Evolutionary conservation across 305 asterid genomes (phyloP).

Genomic region (Plantago rigida): DNA sequence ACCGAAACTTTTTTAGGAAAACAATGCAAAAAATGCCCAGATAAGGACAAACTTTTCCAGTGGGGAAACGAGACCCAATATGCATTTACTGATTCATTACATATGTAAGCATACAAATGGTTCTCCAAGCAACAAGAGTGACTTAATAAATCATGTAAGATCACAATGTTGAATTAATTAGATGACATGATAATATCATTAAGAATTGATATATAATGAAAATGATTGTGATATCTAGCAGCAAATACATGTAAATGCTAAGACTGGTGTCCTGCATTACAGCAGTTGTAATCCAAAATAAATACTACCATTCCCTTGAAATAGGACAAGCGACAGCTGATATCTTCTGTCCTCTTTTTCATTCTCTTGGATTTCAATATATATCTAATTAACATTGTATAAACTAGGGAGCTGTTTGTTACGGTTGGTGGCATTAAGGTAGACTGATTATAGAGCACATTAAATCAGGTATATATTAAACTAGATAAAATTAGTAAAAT

Average conservation of each 20-base stretch:
- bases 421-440: too few species aligned
- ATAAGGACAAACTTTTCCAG: background rate
- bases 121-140: conserved; percentile 2
- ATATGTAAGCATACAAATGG: background rate
- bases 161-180: conserved; percentile 4
- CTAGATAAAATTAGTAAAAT: too few species aligned
- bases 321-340: too few species aligned
- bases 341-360: too few species aligned
- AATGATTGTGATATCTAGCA: background rate
- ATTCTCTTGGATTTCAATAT: too few species aligned
- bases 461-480: too few species aligned
- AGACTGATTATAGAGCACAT: too few species aligned
- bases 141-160: background rate
- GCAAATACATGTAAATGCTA: background rate
- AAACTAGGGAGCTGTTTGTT: too few species aligned
- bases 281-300: background rate
- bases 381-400: too few species aligned
- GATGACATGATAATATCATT: background rate
- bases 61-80: background rate
- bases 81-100: conserved; percentile 1
- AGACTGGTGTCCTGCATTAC: background rate
- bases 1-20: conserved; percentile 19
- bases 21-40: conserved; percentile 9
- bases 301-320: too few species aligned
- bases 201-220: background rate